Percentiles rank a stretch among this genome's conserved stretches.
Conservation (phyloP, 495 filamentous ascomycete genomes). For the Tricharina praecox region DNA sequence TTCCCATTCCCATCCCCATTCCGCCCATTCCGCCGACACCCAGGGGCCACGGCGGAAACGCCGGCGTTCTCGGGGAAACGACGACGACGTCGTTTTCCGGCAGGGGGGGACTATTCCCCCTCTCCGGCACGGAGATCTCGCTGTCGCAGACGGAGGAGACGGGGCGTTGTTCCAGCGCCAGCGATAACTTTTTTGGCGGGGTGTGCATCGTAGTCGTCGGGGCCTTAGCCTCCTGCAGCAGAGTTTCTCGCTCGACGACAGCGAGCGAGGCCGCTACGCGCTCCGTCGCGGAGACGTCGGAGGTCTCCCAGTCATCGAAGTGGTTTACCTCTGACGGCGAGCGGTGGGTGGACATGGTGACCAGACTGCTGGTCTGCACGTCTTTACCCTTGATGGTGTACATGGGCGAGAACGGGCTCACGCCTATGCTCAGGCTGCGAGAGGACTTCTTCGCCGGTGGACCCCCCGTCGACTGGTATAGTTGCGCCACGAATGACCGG, state of each 20-base stretch:
- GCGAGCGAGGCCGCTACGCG: constrained; percentile 3
- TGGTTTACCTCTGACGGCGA: constrained; percentile 1
- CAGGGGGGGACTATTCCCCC: background rate
- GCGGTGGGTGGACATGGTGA: background rate
- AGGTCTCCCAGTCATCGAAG: constrained; percentile 7
- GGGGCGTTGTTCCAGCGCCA: too few species aligned
- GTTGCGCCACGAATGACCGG: background rate
- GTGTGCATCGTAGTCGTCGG: too few species aligned
- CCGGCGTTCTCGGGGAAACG: too few species aligned
- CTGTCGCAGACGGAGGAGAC: too few species aligned
- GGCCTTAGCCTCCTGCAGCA: too few species aligned
- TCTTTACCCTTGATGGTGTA: background rate
- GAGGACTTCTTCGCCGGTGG: background rate
- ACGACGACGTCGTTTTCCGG: background rate
- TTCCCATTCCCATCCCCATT: too few species aligned
- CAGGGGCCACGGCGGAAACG: too few species aligned
- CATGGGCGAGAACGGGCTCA: background rate
- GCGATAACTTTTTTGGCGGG: too few species aligned
- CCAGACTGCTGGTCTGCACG: background rate
- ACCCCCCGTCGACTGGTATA: background rate
- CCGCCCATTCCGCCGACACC: too few species aligned
- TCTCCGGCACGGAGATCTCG: background rate
- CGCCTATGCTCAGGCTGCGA: too few species aligned
- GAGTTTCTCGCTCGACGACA: background rate
- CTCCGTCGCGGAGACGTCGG: background rate